These are phyloP conservation scores for Gnomoniopsis smithogilvyi DNA, from an alignment of 2,329 filamentous ascomycete genomes.

Conservation along the genomic window DNA sequence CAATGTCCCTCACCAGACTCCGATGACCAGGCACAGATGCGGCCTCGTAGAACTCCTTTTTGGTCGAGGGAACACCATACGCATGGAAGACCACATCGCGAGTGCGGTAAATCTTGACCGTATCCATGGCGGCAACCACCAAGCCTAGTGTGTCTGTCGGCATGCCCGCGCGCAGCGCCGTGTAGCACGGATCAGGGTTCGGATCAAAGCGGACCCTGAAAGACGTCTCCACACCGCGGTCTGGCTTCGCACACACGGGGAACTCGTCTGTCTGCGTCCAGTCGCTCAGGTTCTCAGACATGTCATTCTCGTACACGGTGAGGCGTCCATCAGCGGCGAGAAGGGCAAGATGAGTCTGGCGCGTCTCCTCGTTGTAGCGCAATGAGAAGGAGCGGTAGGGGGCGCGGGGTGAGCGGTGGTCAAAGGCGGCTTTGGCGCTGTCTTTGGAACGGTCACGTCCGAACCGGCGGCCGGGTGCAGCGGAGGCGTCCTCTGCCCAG, in stretches of 20 bases:
- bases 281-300: conserved; percentile 74
- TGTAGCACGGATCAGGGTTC: conserved; percentile 76
- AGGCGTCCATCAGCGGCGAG: conserved; percentile 80
- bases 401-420: conserved; percentile 56
- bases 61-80: conserved; percentile 52
- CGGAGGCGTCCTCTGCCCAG: conserved; percentile 87
- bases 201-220: conserved; percentile 88
- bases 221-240: conserved; percentile 78
- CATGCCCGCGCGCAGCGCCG: conserved; percentile 75
- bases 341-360: conserved; percentile 81
- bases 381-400: conserved; percentile 82
- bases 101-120: conserved; percentile 80
- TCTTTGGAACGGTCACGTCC: conserved; percentile 52
- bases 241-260: conserved; percentile 66
- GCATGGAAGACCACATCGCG: conserved; percentile 52
- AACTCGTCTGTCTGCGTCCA: conserved; percentile 76
- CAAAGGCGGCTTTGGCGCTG: conserved; percentile 48
- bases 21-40: conserved; percentile 71
- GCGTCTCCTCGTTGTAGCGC: conserved; percentile 73
- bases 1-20: conserved; percentile 78
- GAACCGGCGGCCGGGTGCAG: conserved; percentile 78
- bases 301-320: conserved; percentile 79
- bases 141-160: conserved; percentile 74
- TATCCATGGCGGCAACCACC: conserved; percentile 82
- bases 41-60: conserved; percentile 81